Base-by-base conservation (phyloP, 2,329 filamentous ascomycete genomes). In the Trichoderma lentiforme region DNA sequence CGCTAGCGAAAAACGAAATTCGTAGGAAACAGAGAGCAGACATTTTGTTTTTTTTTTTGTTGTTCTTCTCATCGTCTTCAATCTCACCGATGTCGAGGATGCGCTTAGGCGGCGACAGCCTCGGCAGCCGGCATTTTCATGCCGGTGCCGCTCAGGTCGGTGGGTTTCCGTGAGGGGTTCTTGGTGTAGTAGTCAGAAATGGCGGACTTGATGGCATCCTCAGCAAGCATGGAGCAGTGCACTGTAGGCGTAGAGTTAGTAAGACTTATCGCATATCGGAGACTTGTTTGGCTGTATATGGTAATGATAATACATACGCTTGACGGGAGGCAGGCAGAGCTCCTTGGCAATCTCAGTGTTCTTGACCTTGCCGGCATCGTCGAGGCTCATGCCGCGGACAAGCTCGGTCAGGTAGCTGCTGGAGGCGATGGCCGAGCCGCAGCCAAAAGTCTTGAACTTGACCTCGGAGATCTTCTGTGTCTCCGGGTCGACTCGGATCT, bases 301-400 rank as follows among this genome's bases (percentile, higher is more conserved):
- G 43, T 39, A 21, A 57, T 34, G 43, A 6, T 6, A 7, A 64
- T 71, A 89, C 91, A 83, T 85, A 94, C 93, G 83, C 85, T 97
- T 97, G 65, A 97, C 93, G 73, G 94, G 93, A 43, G 93, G 94
- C 79, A 96, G 83, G 80, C 93, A 96, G 71, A 98, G 86, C 84
- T 99, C 97, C 86, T 97, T 97, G 47, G 96, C 96, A 80, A 99
- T 99, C 84, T 99, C 95, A 4, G 95, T 97, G 84, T 99, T 99
- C 85, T 94, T 92, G 78, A 99, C 93, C 84, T 92, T 92, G 70
- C 91, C 91, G 39, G 97, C 96, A 81, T 99, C 94, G 78, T 99
- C 96, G 76, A 99, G 75, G 76, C 83, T 97, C 95, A 98, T 99
- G 73, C 96, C 96, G 75, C 94, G 90, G 74, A 99, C 95, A 73